phyloP scores from a whole-genome alignment of 805 yeast genomes.

The Pichia paraexigua region DNA sequence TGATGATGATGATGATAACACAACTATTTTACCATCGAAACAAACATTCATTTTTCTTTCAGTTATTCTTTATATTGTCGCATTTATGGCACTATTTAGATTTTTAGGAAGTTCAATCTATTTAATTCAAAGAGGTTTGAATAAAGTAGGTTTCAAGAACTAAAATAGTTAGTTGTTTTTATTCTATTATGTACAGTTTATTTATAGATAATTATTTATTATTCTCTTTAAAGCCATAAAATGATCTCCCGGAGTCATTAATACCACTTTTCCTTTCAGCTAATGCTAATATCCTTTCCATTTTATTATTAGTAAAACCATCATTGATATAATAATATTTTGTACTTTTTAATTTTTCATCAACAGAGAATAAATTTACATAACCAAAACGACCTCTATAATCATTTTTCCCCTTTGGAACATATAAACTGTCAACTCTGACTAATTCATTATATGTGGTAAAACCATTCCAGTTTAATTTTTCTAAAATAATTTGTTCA shows the following conservation, averaged over 20 bases:
- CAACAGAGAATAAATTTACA: constrained; percentile 39
- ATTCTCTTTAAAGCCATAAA: constrained; percentile 15
- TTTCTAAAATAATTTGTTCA: constrained; percentile 62
- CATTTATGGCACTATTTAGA: constrained; percentile 78
- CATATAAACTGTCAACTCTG: constrained; percentile 37
- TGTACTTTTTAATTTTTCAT: constrained; percentile 28
- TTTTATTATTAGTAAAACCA: constrained; percentile 70
- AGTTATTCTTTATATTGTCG: constrained; percentile 88
- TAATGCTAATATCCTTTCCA: constrained; percentile 85
- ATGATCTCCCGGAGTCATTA: constrained; percentile 53
- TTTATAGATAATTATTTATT: background rate
- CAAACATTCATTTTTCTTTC: constrained; percentile 66
- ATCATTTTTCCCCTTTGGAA: constrained; percentile 24
- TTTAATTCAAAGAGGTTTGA: constrained; percentile 30
- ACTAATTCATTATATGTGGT: constrained; percentile 57
- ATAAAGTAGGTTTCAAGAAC: constrained; percentile 5
- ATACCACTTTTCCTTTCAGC: constrained; percentile 60
- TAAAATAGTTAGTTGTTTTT: background rate
- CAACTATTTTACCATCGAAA: constrained; percentile 25
- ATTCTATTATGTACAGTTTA: background rate
- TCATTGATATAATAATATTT: constrained; percentile 54
- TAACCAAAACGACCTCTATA: constrained; percentile 37
- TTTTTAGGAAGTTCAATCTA: constrained; percentile 67
- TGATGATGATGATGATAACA: constrained; percentile 24
- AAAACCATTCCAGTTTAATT: constrained; percentile 59